Evolutionary conservation across 2,329 filamentous ascomycete species (phyloP).

Genomic region (Curvularia spicifera): DNA sequence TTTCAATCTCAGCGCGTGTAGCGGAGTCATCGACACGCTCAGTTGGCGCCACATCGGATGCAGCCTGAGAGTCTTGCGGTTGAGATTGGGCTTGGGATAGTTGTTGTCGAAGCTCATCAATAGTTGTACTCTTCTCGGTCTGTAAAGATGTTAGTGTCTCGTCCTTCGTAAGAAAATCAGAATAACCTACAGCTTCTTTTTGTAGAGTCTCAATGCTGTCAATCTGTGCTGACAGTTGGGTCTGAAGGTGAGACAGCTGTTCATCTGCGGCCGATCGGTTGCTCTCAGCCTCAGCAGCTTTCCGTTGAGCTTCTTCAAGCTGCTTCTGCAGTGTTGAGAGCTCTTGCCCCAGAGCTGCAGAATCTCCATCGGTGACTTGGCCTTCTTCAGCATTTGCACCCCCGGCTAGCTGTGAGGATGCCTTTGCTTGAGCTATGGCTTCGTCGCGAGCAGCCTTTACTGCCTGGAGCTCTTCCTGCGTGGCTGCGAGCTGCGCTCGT

Average conservation of each 20-base stretch:
- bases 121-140: conserved; percentile 51
- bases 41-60: conserved; percentile 14
- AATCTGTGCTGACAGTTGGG: conserved; percentile 60
- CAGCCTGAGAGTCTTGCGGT: conserved; percentile 19
- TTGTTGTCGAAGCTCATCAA: conserved; percentile 46
- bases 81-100: conserved; percentile 36
- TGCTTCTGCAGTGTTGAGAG: conserved; percentile 47
- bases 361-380: conserved; percentile 48
- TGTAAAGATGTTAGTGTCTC: conserved; percentile 27
- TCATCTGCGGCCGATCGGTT: conserved; percentile 49
- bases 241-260: conserved; percentile 44
- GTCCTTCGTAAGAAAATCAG: background rate
- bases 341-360: conserved; percentile 38
- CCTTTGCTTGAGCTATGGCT: conserved; percentile 57
- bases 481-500: conserved; percentile 27
- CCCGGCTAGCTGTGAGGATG: conserved; percentile 48
- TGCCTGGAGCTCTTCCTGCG: conserved; percentile 60
- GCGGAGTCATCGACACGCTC: conserved; percentile 12
- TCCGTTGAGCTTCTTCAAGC: conserved; percentile 42
- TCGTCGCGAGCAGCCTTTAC: conserved; percentile 70
- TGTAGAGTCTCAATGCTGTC: conserved; percentile 69
- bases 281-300: conserved; percentile 39
- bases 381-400: conserved; percentile 56
- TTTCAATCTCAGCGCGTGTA: conserved; percentile 26
- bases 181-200: conserved; percentile 57